Percentiles rank a stretch among this genome's conserved stretches.
Conservation (phyloP, 345 rosid species). For the Linum lewisii region DNA sequence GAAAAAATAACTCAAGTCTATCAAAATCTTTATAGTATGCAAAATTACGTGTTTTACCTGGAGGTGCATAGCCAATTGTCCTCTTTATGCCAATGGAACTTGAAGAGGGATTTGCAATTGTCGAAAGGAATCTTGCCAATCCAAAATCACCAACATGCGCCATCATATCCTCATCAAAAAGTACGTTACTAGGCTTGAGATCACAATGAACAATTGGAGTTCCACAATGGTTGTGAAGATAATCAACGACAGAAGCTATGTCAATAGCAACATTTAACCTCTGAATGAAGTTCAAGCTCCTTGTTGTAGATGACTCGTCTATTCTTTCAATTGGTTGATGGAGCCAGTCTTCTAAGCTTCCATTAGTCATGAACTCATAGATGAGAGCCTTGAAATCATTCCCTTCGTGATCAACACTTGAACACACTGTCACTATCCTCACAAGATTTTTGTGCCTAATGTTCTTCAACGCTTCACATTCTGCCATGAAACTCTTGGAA, state of each 20-base stretch:
- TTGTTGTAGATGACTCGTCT: not conserved
- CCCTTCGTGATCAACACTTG: conserved; percentile 11
- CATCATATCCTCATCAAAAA: not conserved
- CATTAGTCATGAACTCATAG: conserved; percentile 11
- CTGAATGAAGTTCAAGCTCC: not conserved
- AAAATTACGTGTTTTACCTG: not conserved
- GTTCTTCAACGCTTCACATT: conserved; percentile 12
- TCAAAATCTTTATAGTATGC: not conserved
- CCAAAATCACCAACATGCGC: conserved; percentile 15
- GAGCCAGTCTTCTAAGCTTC: conserved; percentile 10
- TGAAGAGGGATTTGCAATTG: not conserved
- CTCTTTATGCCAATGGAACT: not conserved
- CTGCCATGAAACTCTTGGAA: conserved; percentile 15
- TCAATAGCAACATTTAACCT: conserved; percentile 7
- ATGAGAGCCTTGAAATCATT: conserved; percentile 14
- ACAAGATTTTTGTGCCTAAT: conserved; percentile 15
- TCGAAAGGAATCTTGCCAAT: conserved; percentile 1
- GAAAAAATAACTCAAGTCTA: no score
- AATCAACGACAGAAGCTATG: conserved; percentile 1
- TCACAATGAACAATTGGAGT: conserved; percentile 4
- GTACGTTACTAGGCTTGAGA: conserved; percentile 7
- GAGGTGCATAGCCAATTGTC: conserved; percentile 2
- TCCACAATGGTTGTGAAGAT: conserved; percentile 10
- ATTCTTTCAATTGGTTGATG: not conserved
- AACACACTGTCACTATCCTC: conserved; percentile 7